Evolutionary conservation across 345 rosid species (phyloP).

Genomic region (Gossypium mustelinum): DNA sequence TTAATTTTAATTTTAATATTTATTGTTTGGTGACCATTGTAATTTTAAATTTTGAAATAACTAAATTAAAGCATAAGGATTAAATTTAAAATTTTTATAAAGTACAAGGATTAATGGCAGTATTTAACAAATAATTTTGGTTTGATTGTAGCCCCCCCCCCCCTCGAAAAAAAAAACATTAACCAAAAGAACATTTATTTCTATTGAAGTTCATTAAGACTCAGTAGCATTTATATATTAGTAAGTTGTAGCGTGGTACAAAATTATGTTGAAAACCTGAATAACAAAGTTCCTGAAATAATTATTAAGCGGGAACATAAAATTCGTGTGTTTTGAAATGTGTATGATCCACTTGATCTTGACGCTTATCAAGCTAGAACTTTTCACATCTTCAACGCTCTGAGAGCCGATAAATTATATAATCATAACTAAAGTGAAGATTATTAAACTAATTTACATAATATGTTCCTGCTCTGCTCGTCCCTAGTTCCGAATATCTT

Average conservation of each 20-base stretch:
- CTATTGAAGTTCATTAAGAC: too few species aligned
- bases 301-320: too few species aligned
- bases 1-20: too few species aligned
- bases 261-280: not conserved
- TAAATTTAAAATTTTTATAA: too few species aligned
- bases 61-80: too few species aligned
- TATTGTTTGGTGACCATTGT: too few species aligned
- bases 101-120: too few species aligned
- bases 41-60: too few species aligned
- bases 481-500: not conserved
- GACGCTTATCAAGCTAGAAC: not conserved
- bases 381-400: not conserved
- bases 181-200: too few species aligned
- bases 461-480: not conserved
- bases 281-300: not conserved
- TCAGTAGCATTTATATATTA: not conserved
- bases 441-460: constrained; percentile 22
- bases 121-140: too few species aligned
- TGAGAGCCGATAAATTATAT: not conserved
- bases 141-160: too few species aligned
- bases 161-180: too few species aligned
- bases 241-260: not conserved
- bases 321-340: not conserved
- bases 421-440: not conserved
- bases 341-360: not conserved